Evolutionary conservation across 345 rosid species (phyloP).

Genomic region (Eucalyptus pauciflora): DNA sequence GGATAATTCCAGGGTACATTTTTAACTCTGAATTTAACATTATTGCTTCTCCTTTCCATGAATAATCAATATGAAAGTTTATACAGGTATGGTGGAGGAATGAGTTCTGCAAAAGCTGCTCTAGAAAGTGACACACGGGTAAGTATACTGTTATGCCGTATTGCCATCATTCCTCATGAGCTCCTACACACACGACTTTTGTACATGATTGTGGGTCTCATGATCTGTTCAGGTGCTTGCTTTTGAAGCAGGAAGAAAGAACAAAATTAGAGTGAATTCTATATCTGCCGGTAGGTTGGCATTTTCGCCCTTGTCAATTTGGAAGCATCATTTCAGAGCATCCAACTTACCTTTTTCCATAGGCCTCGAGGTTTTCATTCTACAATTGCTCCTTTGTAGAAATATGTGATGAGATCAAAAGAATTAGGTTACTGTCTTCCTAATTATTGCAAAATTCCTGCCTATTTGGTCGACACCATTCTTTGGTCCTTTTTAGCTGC

Average conservation of each 20-base stretch:
- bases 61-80: background rate
- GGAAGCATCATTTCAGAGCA: background rate
- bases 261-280: slow-evolving; percentile 57
- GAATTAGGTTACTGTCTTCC: background rate
- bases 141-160: background rate
- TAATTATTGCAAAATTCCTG: background rate
- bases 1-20: slow-evolving; percentile 83
- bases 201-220: background rate
- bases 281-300: slow-evolving; percentile 49
- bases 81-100: slow-evolving; percentile 92
- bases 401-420: background rate
- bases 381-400: background rate
- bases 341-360: background rate
- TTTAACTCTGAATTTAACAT: background rate
- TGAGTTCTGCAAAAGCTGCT: slow-evolving; percentile 99
- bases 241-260: slow-evolving; percentile 68
- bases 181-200: background rate
- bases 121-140: slow-evolving; percentile 91
- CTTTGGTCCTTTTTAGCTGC: background rate
- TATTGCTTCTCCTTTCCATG: background rate
- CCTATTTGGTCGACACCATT: background rate
- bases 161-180: background rate
- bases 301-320: background rate
- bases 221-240: slow-evolving; percentile 46
- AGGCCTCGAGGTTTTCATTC: background rate